A percentile compares a stretch with the other conserved stretches of the same genome.
These are phyloP conservation scores for Penicillium cataractarum DNA, from an alignment of 495 filamentous ascomycete genomes.

Conservation along the genomic window DNA sequence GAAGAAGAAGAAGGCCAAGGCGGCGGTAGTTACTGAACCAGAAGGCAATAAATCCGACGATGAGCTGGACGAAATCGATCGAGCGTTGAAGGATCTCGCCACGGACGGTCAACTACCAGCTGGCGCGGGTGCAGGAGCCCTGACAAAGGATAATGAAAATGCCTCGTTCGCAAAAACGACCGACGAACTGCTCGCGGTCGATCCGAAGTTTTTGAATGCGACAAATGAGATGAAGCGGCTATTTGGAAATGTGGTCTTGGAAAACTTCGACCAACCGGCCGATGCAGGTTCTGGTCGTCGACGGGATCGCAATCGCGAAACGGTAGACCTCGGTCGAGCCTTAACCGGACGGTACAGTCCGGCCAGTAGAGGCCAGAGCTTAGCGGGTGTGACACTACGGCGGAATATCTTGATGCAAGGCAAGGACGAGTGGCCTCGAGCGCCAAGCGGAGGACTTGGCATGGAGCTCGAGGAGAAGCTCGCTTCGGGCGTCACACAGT, in stretches of 20 bases:
- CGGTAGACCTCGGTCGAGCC: conserved; percentile 70
- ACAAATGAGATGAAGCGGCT: conserved; percentile 91
- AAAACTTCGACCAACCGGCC: conserved; percentile 60
- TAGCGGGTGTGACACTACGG: conserved; percentile 69
- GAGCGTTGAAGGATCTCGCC: conserved; percentile 68
- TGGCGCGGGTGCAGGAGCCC: conserved; percentile 26
- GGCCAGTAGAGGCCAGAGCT: conserved; percentile 58
- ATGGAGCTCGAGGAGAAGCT: conserved; percentile 73
- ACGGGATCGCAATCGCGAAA: conserved; percentile 56
- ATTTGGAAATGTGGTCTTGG: conserved; percentile 81
- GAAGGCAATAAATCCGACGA: conserved; percentile 29
- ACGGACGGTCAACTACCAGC: conserved; percentile 27
- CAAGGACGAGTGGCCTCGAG: conserved; percentile 88
- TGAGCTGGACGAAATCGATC: conserved; percentile 80
- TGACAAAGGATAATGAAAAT: conserved; percentile 37
- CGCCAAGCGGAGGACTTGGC: conserved; percentile 76
- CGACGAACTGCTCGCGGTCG: conserved; percentile 70
- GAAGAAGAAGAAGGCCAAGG: conserved; percentile 34
- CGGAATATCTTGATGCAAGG: conserved; percentile 86
- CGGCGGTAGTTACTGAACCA: conserved; percentile 18
- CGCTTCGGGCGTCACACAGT: conserved; percentile 54
- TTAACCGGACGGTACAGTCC: conserved; percentile 64
- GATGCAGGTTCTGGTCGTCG: conserved; percentile 56
- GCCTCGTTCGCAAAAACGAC: conserved; percentile 49
- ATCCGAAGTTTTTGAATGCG: conserved; percentile 79